Conservation (phyloP, 345 rosid species). For the Lepidium aucheri region DNA sequence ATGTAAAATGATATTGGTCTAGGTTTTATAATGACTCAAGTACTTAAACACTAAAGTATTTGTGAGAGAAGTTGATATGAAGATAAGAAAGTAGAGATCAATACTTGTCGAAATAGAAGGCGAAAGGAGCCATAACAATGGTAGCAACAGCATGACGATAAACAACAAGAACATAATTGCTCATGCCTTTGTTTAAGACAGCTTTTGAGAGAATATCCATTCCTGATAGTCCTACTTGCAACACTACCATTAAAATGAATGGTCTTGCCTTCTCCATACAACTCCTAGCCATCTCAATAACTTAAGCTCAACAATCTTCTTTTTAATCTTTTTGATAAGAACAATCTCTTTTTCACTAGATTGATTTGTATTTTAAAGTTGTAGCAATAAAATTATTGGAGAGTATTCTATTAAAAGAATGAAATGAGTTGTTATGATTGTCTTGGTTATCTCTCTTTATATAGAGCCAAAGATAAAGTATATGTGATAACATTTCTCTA, state of each 20-base stretch:
- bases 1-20: background rate
- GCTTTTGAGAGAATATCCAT: conserved; percentile 81
- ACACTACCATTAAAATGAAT: conserved; percentile 49
- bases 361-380: background rate
- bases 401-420: background rate
- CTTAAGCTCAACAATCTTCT: background rate
- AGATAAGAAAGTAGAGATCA: background rate
- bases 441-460: conserved; percentile 21
- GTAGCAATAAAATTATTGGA: background rate
- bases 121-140: conserved; percentile 67
- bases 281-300: background rate
- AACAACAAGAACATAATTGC: conserved; percentile 74
- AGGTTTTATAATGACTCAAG: background rate
- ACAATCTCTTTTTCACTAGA: background rate
- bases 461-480: conserved; percentile 13
- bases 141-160: conserved; percentile 89
- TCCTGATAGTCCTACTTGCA: conserved; percentile 83
- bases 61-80: background rate
- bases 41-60: no score
- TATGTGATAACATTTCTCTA: conserved; percentile 16
- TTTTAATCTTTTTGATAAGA: no score
- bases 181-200: conserved; percentile 74
- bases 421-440: conserved; percentile 11
- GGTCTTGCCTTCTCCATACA: conserved; percentile 44
- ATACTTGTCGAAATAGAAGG: conserved; percentile 58